phyloP scores from a whole-genome alignment of 139 green algal species.

The Eudorina sp. region DNA sequence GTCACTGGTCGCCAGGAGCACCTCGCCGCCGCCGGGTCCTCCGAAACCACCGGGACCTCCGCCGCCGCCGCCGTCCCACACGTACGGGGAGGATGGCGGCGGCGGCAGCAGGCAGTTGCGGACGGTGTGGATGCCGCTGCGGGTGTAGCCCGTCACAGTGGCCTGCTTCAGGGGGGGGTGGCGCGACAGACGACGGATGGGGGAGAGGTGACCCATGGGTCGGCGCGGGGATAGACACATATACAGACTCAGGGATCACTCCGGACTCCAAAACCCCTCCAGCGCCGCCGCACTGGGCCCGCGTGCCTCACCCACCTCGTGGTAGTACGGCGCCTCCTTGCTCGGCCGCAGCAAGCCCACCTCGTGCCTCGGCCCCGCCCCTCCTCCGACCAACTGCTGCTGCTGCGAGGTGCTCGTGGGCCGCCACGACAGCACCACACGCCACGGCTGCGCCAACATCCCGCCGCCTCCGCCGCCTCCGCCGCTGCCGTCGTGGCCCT shows the following conservation, averaged over 20 bases:
- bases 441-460: not conserved
- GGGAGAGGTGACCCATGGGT: too few relatives aligned
- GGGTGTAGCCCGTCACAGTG: not conserved
- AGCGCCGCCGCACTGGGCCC: too few relatives aligned
- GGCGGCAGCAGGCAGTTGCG: constrained; percentile 37
- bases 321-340: not conserved
- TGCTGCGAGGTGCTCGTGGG: not conserved
- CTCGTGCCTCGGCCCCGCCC: constrained; percentile 14
- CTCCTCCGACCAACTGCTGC: not conserved
- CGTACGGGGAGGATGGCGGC: not conserved
- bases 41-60: not conserved
- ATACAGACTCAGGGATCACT: too few relatives aligned
- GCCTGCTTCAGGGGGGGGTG: too few relatives aligned
- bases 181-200: too few relatives aligned
- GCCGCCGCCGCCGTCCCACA: not conserved
- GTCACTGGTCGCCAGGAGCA: constrained; percentile 28
- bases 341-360: not conserved
- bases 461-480: not conserved
- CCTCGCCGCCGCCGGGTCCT: not conserved
- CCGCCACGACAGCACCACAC: constrained; percentile 21
- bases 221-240: too few relatives aligned
- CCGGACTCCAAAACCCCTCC: not conserved
- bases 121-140: not conserved
- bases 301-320: constrained; percentile 26
- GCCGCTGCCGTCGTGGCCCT: too few relatives aligned